Conservation (phyloP, 148 eudicot genomes). For the Cornus suecica region DNA sequence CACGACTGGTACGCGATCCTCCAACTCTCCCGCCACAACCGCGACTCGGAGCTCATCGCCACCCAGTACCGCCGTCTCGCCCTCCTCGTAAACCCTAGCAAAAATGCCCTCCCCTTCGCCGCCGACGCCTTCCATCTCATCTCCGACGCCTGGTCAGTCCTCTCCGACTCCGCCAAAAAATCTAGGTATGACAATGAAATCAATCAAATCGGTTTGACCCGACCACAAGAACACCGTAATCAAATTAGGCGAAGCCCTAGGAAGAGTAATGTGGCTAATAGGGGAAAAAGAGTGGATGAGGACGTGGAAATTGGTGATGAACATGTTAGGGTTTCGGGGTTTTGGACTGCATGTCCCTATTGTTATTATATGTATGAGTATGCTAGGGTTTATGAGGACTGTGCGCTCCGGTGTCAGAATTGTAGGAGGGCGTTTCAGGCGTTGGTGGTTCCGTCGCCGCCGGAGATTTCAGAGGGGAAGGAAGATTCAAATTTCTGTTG, state of each 20-base stretch:
- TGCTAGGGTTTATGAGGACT: slow-evolving; percentile 48
- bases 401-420: slow-evolving; percentile 73
- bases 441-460: slow-evolving; percentile 50
- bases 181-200: slow-evolving; percentile 55
- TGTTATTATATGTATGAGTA: slow-evolving; percentile 77
- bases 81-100: slow-evolving; percentile 53
- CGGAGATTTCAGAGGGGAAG: slow-evolving; percentile 36
- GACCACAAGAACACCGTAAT: slow-evolving; percentile 5
- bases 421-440: slow-evolving; percentile 86
- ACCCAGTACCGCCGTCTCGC: slow-evolving; percentile 53
- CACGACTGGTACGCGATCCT: slow-evolving; percentile 72
- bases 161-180: slow-evolving; percentile 64
- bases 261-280: slow-evolving; percentile 17
- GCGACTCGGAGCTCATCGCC: slow-evolving; percentile 50
- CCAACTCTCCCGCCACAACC: slow-evolving; percentile 46
- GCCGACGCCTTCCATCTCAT: slow-evolving; percentile 69
- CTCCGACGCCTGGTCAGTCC: slow-evolving; percentile 68
- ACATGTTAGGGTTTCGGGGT: slow-evolving; percentile 22
- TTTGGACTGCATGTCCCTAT: slow-evolving; percentile 96
- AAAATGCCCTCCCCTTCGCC: slow-evolving; percentile 46
- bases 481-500: slow-evolving; percentile 57
- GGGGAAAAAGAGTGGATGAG: background rate
- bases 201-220: background rate
- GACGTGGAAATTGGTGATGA: background rate
- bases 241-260: slow-evolving; percentile 24